Evolutionary conservation across 2,329 filamentous ascomycete species (phyloP).

Genomic region (Cladophialophora bantiana): DNA sequence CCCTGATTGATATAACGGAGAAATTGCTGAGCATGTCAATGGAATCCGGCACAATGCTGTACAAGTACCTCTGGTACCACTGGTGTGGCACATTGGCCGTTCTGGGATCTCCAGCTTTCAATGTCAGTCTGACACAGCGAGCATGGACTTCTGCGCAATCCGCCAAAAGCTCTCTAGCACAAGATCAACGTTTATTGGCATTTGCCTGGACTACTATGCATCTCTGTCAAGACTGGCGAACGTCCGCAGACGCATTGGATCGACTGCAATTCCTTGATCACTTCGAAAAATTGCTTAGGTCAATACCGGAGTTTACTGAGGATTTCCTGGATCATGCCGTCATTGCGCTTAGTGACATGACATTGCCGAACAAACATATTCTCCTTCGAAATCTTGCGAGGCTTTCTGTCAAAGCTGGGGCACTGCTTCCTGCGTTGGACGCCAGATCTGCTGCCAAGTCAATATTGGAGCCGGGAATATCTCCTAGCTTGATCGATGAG

Average conservation of each 20-base stretch:
- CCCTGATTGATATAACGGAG: slow-evolving; percentile 22
- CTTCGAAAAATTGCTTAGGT: slow-evolving; percentile 17
- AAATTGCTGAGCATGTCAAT: slow-evolving; percentile 8
- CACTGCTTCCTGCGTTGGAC: not conserved
- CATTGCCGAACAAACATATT: slow-evolving; percentile 22
- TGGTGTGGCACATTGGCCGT: slow-evolving; percentile 25
- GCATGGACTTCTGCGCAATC: slow-evolving; percentile 16
- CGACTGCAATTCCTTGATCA: slow-evolving; percentile 9
- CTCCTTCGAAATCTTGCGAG: slow-evolving; percentile 16
- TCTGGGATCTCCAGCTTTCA: slow-evolving; percentile 13
- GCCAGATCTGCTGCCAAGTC: not conserved
- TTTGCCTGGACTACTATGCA: slow-evolving; percentile 30
- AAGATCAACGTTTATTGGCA: slow-evolving; percentile 20
- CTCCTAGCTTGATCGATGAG: slow-evolving; percentile 1
- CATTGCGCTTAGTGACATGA: not conserved
- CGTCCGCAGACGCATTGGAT: not conserved
- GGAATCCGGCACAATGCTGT: slow-evolving; percentile 11
- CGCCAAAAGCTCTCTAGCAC: slow-evolving; percentile 1
- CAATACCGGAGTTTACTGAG: slow-evolving; percentile 4
- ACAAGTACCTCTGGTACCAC: slow-evolving; percentile 26
- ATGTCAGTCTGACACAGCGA: slow-evolving; percentile 7
- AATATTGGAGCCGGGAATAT: not conserved
- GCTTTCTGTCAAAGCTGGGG: not conserved
- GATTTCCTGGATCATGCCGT: slow-evolving; percentile 14
- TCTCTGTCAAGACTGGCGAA: slow-evolving; percentile 15